Conservation (phyloP, 129 eudicot genomes). For the Silybum marianum region DNA sequence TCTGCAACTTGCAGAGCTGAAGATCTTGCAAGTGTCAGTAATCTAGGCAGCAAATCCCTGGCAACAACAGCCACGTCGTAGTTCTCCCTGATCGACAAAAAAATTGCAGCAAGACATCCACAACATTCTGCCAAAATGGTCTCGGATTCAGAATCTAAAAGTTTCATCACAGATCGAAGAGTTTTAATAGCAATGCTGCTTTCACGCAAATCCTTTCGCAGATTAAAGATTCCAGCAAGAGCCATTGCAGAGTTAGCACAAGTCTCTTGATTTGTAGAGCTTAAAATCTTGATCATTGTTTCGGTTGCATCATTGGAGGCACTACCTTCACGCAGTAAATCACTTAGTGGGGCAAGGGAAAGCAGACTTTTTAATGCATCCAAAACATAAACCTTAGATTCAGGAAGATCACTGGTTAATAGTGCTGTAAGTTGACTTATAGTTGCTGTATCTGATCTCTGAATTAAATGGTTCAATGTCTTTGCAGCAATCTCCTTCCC, state of each 20-base stretch:
- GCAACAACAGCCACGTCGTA: slow-evolving; percentile 78
- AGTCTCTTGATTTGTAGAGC: slow-evolving; percentile 77
- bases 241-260: slow-evolving; percentile 86
- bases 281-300: slow-evolving; percentile 81
- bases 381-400: slow-evolving; percentile 87
- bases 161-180: slow-evolving; percentile 68
- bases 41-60: slow-evolving; percentile 63
- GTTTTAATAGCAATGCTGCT: slow-evolving; percentile 76
- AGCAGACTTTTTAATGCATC: slow-evolving; percentile 96
- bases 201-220: slow-evolving; percentile 96
- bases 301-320: slow-evolving; percentile 96
- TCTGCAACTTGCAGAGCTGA: slow-evolving; percentile 80
- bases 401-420: slow-evolving; percentile 95
- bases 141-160: slow-evolving; percentile 74
- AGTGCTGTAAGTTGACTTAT: slow-evolving; percentile 95
- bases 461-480: slow-evolving; percentile 93
- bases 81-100: slow-evolving; percentile 79
- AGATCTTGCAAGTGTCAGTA: slow-evolving; percentile 71
- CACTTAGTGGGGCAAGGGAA: slow-evolving; percentile 78
- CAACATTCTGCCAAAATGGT: slow-evolving; percentile 68
- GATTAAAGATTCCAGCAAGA: slow-evolving; percentile 80
- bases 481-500: slow-evolving; percentile 97
- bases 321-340: slow-evolving; percentile 91
- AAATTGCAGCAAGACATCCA: slow-evolving; percentile 85
- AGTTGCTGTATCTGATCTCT: slow-evolving; percentile 95